Evolutionary conservation across 2,329 filamentous ascomycete species (phyloP), one percentile per base, ranked within the genome.

Genomic region (Blumeria hordei): DNA sequence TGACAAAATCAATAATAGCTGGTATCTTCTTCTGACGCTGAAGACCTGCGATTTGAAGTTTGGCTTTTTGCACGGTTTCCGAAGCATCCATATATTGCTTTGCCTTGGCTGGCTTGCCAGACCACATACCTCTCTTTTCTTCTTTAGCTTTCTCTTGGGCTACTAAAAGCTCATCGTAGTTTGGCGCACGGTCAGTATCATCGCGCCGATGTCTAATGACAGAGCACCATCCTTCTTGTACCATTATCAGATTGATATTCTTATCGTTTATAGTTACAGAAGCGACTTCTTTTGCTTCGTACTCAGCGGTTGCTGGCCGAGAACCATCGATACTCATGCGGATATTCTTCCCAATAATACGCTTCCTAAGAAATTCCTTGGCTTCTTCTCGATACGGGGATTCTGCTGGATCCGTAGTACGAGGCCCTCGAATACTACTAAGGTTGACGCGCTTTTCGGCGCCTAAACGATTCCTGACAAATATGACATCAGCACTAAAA

Each of bases 161-260:
- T 37, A 80, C 80, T 16, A 92, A 74, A 11, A 93, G 74, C 64
- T 90, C 84, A 63, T 98, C 92, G 65, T 96, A 98, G 67, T 95
- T 88, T 16, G 88, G 82, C 52, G 88, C 90, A 54, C 92, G 78
- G 68, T 98, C 92, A 3, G 86, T 86, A 65, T 98, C 92, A 64
- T 96, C 90, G 69, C 90, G 85, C 60, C 88, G 80, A 70, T 98
- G 92, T 58, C 92, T 82, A 64, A 98, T 93, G 8, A 98, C 92
- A 0, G 88, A 90, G 28, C 83, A 85, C 72, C 88, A 94, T 34
- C 92, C 92, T 60, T 85, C 85, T 69, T 95, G 86, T n/a, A 96
- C 87, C 41, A 96, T 73, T 54, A 77, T 67, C 41, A 96, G 70
- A 58, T 83, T 88, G 59, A 96, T 74, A 66, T 96, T 96, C 70